Evolutionary conservation across 805 yeast species (phyloP).

Genomic region (Teunomyces panamensis): DNA sequence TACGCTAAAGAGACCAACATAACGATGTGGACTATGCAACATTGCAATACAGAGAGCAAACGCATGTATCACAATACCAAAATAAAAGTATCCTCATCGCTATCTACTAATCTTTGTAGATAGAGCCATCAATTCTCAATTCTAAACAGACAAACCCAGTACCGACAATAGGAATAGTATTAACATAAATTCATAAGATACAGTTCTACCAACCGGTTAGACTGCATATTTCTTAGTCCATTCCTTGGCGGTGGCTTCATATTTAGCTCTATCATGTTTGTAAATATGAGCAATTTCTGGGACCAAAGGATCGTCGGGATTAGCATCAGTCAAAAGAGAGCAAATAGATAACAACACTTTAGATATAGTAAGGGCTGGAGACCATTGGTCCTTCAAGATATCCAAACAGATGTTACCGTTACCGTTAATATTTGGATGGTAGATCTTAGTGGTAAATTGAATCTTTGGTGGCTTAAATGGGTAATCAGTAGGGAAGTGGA

Average conservation of each 20-base stretch:
- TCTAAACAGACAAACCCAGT: constrained; percentile 1
- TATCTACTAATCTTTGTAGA: not conserved
- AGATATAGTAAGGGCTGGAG: constrained; percentile 95
- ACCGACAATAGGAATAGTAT: constrained; percentile 3
- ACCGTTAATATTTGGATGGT: constrained; percentile 95
- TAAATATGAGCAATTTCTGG: constrained; percentile 97
- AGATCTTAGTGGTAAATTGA: constrained; percentile 88
- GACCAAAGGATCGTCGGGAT: constrained; percentile 98
- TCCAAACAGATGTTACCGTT: constrained; percentile 96
- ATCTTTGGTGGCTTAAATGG: constrained; percentile 97
- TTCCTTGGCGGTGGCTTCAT: constrained; percentile 95
- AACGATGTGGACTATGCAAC: not conserved
- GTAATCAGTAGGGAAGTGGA: constrained; percentile 98
- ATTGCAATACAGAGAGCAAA: not conserved
- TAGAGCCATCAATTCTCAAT: not conserved
- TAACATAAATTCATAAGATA: constrained; percentile 4
- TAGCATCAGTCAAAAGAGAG: constrained; percentile 94
- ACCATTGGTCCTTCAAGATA: constrained; percentile 97
- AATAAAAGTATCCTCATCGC: not conserved
- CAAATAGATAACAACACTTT: constrained; percentile 93
- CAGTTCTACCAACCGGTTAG: constrained; percentile 27
- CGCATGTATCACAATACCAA: not conserved
- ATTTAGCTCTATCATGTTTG: constrained; percentile 89
- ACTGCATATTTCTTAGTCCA: constrained; percentile 99
- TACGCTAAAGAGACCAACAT: not conserved